phyloP scores from a whole-genome alignment of 163 green algal species.

The Coccomyxa subellipsoidea region DNA sequence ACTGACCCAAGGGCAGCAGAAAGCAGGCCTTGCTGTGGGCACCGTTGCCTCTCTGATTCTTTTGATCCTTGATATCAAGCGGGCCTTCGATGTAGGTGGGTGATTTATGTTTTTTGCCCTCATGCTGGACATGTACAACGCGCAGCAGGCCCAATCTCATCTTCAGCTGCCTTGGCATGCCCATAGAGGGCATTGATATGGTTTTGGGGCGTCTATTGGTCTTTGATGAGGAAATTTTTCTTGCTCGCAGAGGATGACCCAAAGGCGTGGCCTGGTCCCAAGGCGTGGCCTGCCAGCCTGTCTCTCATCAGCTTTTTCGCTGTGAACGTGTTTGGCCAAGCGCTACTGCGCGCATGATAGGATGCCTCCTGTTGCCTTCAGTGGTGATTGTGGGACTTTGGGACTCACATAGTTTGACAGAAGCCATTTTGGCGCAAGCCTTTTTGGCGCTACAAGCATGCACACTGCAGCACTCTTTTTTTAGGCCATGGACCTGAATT shows the following conservation, averaged over 20 bases:
- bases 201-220: too few species aligned
- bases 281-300: constrained; percentile 26
- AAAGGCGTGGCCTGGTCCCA: constrained; percentile 27
- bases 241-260: constrained; percentile 26
- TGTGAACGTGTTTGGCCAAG: constrained; percentile 23
- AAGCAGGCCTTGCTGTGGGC: constrained; percentile 19
- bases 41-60: constrained; percentile 9
- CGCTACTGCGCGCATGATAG: constrained; percentile 1
- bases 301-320: constrained; percentile 30
- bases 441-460: too few species aligned
- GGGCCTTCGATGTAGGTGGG: constrained; percentile 18
- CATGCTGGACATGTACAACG: too few species aligned
- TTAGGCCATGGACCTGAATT: too few species aligned
- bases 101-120: too few species aligned
- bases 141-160: too few species aligned
- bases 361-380: too few species aligned
- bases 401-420: not conserved
- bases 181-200: too few species aligned
- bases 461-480: too few species aligned
- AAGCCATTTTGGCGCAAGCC: too few species aligned
- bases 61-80: constrained; percentile 10
- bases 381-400: not conserved
- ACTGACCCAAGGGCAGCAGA: constrained; percentile 8
- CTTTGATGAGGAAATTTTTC: too few species aligned
- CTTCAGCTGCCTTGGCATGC: too few species aligned